Percentiles rank a stretch among this genome's conserved stretches.
phyloP scores from a whole-genome alignment of 441 rosid genomes.

The Erysimum pusillum region DNA sequence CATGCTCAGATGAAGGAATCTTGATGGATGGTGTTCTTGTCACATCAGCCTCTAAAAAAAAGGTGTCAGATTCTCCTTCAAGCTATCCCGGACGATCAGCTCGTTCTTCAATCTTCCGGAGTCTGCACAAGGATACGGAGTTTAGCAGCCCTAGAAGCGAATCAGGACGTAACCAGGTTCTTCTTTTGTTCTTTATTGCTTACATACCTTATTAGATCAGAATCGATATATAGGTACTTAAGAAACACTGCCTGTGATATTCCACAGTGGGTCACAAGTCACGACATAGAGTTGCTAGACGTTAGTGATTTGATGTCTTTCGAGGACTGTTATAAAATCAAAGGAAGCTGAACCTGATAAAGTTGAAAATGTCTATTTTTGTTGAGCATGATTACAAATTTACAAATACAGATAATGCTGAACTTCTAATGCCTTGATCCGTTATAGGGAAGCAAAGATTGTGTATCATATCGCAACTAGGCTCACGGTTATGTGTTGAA shows the following conservation, averaged over 20 bases:
- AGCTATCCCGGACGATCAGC: slow-evolving; percentile 37
- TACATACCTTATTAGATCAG: slow-evolving; percentile 6
- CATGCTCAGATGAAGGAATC: slow-evolving; percentile 53
- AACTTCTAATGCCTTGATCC: not conserved
- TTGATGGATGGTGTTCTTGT: slow-evolving; percentile 74
- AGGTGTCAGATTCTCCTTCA: slow-evolving; percentile 36
- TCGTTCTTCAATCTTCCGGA: slow-evolving; percentile 40
- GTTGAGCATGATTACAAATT: slow-evolving; percentile 13
- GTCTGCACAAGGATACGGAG: slow-evolving; percentile 46
- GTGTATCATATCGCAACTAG: slow-evolving; percentile 10
- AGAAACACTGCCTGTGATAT: slow-evolving; percentile 12
- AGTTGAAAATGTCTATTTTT: not conserved
- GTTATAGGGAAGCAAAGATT: slow-evolving; percentile 19
- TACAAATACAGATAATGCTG: slow-evolving; percentile 3
- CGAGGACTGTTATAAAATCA: slow-evolving; percentile 7
- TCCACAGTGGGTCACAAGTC: slow-evolving; percentile 12
- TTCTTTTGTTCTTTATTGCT: slow-evolving; percentile 1
- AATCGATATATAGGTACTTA: not conserved
- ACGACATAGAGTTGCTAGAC: slow-evolving; percentile 26
- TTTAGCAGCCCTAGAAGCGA: slow-evolving; percentile 60
- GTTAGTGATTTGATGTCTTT: slow-evolving; percentile 9
- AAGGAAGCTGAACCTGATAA: slow-evolving; percentile 20
- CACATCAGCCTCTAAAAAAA: slow-evolving; percentile 41
- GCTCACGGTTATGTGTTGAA: slow-evolving; percentile 8
- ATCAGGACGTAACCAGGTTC: slow-evolving; percentile 61